phyloP scores from a whole-genome alignment of 129 eudicot genomes.

The Flaveria trinervia region DNA sequence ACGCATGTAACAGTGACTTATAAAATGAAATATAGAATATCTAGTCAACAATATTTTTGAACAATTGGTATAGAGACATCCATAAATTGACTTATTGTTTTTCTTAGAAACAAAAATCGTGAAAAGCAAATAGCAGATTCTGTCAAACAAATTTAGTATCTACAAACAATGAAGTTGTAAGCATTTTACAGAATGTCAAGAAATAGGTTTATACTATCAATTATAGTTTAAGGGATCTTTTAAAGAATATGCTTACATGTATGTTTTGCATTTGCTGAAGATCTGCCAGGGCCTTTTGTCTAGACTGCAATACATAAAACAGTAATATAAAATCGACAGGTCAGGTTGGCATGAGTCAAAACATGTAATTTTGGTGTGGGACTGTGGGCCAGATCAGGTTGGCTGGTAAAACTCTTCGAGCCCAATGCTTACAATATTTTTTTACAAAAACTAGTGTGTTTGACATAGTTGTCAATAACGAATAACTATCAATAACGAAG shows the following conservation, averaged over 20 bases:
- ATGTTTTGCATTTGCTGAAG: slow-evolving; percentile 89
- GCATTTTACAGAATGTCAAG: too few relatives aligned
- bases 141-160: too few relatives aligned
- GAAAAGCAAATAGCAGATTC: background rate
- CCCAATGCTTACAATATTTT: background rate
- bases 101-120: too few relatives aligned
- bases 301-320: slow-evolving; percentile 63
- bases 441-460: background rate
- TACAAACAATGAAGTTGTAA: background rate
- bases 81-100: background rate
- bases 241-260: slow-evolving; percentile 55
- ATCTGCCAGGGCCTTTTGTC: slow-evolving; percentile 93
- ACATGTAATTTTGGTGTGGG: background rate
- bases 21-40: background rate
- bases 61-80: background rate
- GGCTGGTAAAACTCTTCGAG: background rate
- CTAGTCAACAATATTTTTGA: background rate
- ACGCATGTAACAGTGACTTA: background rate
- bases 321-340: background rate
- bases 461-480: too few relatives aligned
- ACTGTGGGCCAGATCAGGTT: background rate
- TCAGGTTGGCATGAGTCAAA: background rate
- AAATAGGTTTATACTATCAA: background rate
- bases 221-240: background rate
- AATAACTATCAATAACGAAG: too few relatives aligned